Evolutionary conservation across 208 protist genomes (phyloP).

Genomic region (Tritrichomonas musculus): DNA sequence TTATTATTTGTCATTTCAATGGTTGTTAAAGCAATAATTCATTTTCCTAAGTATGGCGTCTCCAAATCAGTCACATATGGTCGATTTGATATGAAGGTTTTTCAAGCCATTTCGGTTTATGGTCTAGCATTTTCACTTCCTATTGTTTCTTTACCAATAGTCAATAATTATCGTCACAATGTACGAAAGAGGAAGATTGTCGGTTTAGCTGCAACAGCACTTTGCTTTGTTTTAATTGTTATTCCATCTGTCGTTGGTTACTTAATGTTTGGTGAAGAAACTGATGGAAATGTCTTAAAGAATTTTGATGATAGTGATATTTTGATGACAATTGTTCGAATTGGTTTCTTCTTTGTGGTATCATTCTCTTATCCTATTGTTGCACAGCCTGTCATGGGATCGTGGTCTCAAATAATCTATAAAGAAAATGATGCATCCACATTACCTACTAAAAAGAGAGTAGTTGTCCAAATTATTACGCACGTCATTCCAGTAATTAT

Average conservation of each 20-base stretch:
- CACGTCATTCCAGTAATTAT: neutral
- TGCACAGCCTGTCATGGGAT: neutral
- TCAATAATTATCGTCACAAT: neutral
- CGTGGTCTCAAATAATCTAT: neutral
- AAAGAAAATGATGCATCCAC: neutral
- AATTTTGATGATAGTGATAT: neutral
- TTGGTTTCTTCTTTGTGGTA: neutral
- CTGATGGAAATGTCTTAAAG: neutral
- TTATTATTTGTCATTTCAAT: neutral
- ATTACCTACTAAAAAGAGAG: neutral
- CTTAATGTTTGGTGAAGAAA: neutral
- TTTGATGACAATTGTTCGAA: neutral
- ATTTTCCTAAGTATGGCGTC: neutral
- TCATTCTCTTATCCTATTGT: neutral
- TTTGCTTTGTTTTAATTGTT: neutral
- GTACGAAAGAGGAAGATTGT: neutral
- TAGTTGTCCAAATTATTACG: neutral
- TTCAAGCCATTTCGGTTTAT: neutral
- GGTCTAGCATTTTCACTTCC: neutral
- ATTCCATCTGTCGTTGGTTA: neutral
- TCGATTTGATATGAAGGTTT: neutral
- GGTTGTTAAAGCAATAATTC: neutral
- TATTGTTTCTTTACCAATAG: neutral
- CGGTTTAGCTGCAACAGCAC: neutral
- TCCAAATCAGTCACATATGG: neutral